phyloP scores from a whole-genome alignment of 495 filamentous ascomycete genomes.

The Tuber borchii region DNA sequence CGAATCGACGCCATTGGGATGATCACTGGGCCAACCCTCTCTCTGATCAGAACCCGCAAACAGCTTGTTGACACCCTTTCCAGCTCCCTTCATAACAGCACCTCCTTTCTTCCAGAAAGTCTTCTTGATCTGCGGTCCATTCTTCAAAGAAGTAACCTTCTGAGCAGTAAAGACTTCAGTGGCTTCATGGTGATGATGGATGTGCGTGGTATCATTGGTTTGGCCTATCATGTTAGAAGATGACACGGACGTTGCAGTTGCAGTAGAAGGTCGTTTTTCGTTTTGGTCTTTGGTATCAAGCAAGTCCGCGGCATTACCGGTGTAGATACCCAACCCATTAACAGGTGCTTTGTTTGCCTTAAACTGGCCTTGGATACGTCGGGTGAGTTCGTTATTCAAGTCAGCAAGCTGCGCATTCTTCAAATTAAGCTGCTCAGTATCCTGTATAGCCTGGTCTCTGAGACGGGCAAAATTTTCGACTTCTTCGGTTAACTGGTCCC shows the following conservation, averaged over 20 bases:
- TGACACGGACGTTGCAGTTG: slow-evolving; percentile 25
- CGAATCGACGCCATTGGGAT: slow-evolving; percentile 42
- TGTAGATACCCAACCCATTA: slow-evolving; percentile 84
- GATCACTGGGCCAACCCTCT: slow-evolving; percentile 49
- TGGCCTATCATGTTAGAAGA: slow-evolving; percentile 21
- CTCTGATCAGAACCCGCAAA: slow-evolving; percentile 44
- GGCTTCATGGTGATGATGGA: slow-evolving; percentile 48
- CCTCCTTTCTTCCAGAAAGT: slow-evolving; percentile 99
- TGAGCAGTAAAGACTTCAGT: slow-evolving; percentile 68
- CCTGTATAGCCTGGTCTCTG: slow-evolving; percentile 85
- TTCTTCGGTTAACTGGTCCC: slow-evolving; percentile 75
- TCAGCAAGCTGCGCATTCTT: slow-evolving; percentile 93
- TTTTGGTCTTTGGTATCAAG: slow-evolving; percentile 31
- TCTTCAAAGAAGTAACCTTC: slow-evolving; percentile 58
- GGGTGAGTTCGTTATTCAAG: slow-evolving; percentile 87
- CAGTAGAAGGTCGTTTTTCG: slow-evolving; percentile 33
- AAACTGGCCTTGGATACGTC: slow-evolving; percentile 88
- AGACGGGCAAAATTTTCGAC: slow-evolving; percentile 67
- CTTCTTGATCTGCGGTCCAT: slow-evolving; percentile 50
- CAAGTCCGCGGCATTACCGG: slow-evolving; percentile 31
- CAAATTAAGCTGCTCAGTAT: slow-evolving; percentile 85
- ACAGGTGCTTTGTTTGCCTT: slow-evolving; percentile 61
- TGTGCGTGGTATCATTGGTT: slow-evolving; percentile 14
- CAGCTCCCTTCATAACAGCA: slow-evolving; percentile 83
- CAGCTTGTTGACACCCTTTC: slow-evolving; percentile 71